phyloP scores from a whole-genome alignment of 2,329 filamentous ascomycete genomes.

The Verruconis gallopava region DNA sequence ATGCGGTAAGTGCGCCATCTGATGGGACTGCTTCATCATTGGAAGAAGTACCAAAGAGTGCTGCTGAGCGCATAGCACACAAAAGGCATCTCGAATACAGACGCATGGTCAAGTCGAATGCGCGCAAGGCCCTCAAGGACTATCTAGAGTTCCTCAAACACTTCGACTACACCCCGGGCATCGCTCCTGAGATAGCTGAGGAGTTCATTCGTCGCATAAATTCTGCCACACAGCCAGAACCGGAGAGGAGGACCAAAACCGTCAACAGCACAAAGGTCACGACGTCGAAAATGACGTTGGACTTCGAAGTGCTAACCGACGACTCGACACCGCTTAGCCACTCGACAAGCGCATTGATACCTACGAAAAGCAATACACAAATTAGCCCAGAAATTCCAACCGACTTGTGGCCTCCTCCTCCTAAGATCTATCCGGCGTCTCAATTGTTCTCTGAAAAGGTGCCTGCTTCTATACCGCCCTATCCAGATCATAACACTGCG shows the following conservation, averaged over 20 bases:
- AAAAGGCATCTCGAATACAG: conserved; percentile 43
- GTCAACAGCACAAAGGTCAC: background rate
- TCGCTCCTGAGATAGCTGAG: conserved; percentile 47
- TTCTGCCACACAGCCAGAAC: conserved; percentile 34
- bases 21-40: conserved; percentile 17
- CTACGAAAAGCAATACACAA: background rate
- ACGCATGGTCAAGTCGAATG: conserved; percentile 58
- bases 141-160: conserved; percentile 58
- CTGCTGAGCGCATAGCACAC: conserved; percentile 35
- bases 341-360: conserved; percentile 3
- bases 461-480: conserved; percentile 4
- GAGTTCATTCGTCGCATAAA: conserved; percentile 46
- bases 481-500: conserved; percentile 1
- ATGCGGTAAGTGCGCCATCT: background rate
- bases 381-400: background rate
- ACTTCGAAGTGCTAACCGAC: too few relatives aligned
- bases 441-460: conserved; percentile 7
- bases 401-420: conserved; percentile 3
- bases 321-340: conserved; percentile 1
- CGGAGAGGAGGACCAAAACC: conserved; percentile 1
- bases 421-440: conserved; percentile 7
- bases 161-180: conserved; percentile 66
- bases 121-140: conserved; percentile 64
- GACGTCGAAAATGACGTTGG: background rate
- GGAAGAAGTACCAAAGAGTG: conserved; percentile 14